Conservation (phyloP, 2,329 filamentous ascomycete genomes). For the Microcyclospora pomicola region DNA sequence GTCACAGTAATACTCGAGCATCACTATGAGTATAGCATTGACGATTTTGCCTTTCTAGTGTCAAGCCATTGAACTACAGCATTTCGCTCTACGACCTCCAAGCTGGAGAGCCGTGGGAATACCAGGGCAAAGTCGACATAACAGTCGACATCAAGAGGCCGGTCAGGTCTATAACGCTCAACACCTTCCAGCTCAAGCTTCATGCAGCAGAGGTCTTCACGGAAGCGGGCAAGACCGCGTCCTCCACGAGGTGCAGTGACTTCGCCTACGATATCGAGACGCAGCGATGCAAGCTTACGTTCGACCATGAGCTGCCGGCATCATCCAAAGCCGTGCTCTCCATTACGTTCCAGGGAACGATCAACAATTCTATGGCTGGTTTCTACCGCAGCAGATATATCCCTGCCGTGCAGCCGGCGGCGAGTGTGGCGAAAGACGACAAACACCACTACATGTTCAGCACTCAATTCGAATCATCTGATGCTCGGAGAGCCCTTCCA, state of each 20-base stretch:
- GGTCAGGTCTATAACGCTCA: constrained; percentile 67
- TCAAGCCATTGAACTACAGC: constrained; percentile 76
- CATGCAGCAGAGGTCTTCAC: constrained; percentile 49
- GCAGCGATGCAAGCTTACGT: constrained; percentile 69
- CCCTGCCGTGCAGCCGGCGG: constrained; percentile 54
- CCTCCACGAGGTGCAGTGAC: constrained; percentile 46
- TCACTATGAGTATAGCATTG: not conserved
- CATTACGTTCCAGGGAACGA: constrained; percentile 63
- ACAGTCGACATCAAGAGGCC: constrained; percentile 56
- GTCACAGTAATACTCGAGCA: constrained; percentile 5
- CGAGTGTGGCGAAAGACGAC: constrained; percentile 62
- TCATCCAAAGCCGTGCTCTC: constrained; percentile 52
- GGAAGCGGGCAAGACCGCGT: constrained; percentile 43
- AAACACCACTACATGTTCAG: constrained; percentile 60
- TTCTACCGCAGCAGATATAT: constrained; percentile 95
- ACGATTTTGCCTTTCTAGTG: constrained; percentile 27
- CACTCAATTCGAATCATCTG: constrained; percentile 95
- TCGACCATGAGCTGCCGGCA: constrained; percentile 56
- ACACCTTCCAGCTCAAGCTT: constrained; percentile 72
- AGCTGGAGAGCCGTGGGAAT: constrained; percentile 57
- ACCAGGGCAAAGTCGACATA: constrained; percentile 76
- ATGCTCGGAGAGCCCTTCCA: constrained; percentile 86
- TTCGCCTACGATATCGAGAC: constrained; percentile 71
- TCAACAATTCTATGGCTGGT: constrained; percentile 89
- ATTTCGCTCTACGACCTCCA: constrained; percentile 72